Percentiles rank a stretch among this genome's conserved stretches.
Evolutionary conservation across 2,329 filamentous ascomycete genomes (phyloP).

Genomic region (Colletotrichum tanaceti): DNA sequence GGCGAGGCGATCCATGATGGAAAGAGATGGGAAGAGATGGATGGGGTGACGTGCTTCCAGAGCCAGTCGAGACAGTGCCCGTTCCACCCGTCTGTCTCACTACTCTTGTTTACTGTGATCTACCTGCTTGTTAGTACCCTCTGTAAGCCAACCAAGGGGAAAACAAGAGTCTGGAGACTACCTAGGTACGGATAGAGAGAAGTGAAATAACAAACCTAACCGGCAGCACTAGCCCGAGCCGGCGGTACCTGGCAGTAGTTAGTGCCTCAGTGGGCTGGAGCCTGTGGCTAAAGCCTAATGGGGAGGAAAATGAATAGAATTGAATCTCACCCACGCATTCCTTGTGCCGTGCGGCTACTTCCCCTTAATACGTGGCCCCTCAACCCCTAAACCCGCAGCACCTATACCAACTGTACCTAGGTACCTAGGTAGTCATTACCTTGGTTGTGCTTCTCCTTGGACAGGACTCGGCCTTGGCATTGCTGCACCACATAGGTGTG

Average conservation of each 20-base stretch:
- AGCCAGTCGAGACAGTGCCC: conserved; percentile 17
- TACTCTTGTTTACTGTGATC: background rate
- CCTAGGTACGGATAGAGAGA: too few species aligned
- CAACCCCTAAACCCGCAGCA: too few species aligned
- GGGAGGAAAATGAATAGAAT: conserved; percentile 21
- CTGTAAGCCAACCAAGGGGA: background rate
- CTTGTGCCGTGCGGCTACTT: background rate
- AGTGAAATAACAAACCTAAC: conserved; percentile 2
- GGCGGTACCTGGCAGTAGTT: conserved; percentile 31
- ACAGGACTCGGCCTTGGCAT: conserved; percentile 23
- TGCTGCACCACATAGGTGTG: conserved; percentile 31
- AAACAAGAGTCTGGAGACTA: too few species aligned
- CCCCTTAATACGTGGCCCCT: too few species aligned
- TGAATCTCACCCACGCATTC: conserved; percentile 18
- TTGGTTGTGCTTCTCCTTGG: conserved; percentile 1
- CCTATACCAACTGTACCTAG: too few species aligned
- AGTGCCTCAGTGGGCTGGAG: too few species aligned
- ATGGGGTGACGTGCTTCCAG: background rate
- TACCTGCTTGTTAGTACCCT: too few species aligned
- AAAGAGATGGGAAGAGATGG: background rate
- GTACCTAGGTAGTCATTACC: too few species aligned
- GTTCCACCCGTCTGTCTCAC: conserved; percentile 2
- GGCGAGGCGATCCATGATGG: conserved; percentile 3
- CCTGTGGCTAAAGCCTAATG: background rate
- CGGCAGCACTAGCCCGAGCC: conserved; percentile 10